Evolutionary conservation across 768 basidiomycete genomes (phyloP).

Genomic region (Rhizopogon rudus): DNA sequence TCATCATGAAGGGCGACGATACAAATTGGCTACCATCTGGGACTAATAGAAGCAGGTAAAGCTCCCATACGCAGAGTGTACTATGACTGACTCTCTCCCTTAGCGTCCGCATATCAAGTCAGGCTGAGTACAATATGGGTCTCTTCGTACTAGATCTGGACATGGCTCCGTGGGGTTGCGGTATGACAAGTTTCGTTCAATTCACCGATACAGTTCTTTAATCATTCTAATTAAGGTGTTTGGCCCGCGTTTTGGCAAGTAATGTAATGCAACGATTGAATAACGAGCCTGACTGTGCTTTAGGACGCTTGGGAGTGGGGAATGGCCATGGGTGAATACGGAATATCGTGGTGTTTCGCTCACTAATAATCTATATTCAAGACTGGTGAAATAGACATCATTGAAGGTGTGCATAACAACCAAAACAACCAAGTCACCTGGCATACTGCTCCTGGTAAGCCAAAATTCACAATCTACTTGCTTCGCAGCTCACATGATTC

Average conservation of each 20-base stretch:
- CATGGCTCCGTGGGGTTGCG: conserved; percentile 87
- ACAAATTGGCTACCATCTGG: conserved; percentile 51
- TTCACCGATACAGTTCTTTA: conserved; percentile 3
- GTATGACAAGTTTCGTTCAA: conserved; percentile 33
- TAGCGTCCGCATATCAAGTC: conserved; percentile 75
- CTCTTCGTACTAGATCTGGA: conserved; percentile 82
- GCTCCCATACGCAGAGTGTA: conserved; percentile 1
- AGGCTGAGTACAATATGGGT: conserved; percentile 63
- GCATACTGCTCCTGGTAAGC: conserved; percentile 61
- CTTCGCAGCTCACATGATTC: background rate
- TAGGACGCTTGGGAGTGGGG: conserved; percentile 39
- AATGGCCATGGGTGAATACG: conserved; percentile 59
- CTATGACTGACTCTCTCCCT: background rate
- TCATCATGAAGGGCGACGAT: conserved; percentile 77
- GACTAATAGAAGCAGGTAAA: conserved; percentile 56
- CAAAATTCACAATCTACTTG: background rate
- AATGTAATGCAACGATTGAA: background rate
- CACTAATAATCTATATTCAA: conserved; percentile 23
- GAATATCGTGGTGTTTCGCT: background rate
- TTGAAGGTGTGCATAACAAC: conserved; percentile 83
- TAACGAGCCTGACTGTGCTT: background rate
- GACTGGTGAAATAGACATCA: conserved; percentile 80
- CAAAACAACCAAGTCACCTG: conserved; percentile 82
- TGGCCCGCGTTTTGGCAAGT: conserved; percentile 82
- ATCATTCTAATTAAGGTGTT: conserved; percentile 38